A percentile compares a stretch with the other conserved stretches of the same genome.
Evolutionary conservation across 1,284 basidiomycete species (phyloP).

Genomic region (Trichosporon sp.): DNA sequence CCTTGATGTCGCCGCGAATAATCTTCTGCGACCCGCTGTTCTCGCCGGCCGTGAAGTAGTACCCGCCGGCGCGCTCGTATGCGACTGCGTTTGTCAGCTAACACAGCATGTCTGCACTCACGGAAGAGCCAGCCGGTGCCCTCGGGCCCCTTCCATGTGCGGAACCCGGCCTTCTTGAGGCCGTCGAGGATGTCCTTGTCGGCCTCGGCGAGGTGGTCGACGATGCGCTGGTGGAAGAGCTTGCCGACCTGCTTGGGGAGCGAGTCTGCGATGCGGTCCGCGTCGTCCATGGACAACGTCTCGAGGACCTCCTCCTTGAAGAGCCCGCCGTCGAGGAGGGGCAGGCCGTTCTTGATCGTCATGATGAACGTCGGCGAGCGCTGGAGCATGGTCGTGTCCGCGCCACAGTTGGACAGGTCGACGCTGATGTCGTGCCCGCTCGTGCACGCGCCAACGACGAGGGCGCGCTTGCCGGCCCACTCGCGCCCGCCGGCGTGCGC

Average conservation of each 20-base stretch:
- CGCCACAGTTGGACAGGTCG: constrained; percentile 54
- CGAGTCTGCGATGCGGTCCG: constrained; percentile 45
- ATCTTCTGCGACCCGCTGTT: constrained; percentile 57
- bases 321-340: constrained; percentile 43
- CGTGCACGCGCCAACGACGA: constrained; percentile 60
- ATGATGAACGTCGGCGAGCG: constrained; percentile 62
- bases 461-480: constrained; percentile 58
- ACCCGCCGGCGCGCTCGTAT: constrained; percentile 47
- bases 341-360: constrained; percentile 54
- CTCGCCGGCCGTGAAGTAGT: constrained; percentile 55
- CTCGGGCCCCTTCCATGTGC: constrained; percentile 56
- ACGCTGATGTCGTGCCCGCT: constrained; percentile 54
- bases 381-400: constrained; percentile 62
- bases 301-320: constrained; percentile 48
- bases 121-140: constrained; percentile 39
- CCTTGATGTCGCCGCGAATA: constrained; percentile 66
- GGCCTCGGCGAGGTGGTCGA: constrained; percentile 56
- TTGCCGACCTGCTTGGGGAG: constrained; percentile 49
- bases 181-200: constrained; percentile 58
- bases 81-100: constrained; percentile 30
- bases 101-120: neutral
- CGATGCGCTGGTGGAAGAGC: constrained; percentile 50
- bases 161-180: constrained; percentile 60
- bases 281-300: constrained; percentile 51
- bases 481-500: constrained; percentile 55